Percentiles rank a stretch among this genome's conserved stretches.
These are phyloP conservation scores for Boletus bicolor DNA, from an alignment of 768 basidiomycete genomes.

Conservation along the genomic window DNA sequence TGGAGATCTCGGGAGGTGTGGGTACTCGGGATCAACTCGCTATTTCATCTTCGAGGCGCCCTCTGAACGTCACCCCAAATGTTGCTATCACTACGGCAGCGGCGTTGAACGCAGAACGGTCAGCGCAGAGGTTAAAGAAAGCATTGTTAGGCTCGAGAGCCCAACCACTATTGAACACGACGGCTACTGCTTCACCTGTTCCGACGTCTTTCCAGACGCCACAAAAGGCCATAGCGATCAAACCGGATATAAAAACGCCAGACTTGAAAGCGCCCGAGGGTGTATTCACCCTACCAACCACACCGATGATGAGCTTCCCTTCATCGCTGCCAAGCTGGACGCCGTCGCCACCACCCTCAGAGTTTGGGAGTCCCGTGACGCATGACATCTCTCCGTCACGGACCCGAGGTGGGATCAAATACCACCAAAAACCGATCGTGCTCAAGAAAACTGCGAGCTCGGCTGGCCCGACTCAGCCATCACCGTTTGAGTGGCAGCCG, in stretches of 20 bases:
- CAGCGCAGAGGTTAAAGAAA: slow-evolving; percentile 65
- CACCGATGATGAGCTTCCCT: slow-evolving; percentile 27
- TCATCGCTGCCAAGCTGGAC: slow-evolving; percentile 22
- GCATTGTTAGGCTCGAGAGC: slow-evolving; percentile 59
- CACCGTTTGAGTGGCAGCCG: slow-evolving; percentile 23
- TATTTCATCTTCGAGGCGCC: slow-evolving; percentile 37
- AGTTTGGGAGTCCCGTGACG: slow-evolving; percentile 11
- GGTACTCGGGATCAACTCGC: slow-evolving; percentile 41
- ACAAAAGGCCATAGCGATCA: slow-evolving; percentile 21
- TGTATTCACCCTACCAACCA: slow-evolving; percentile 12
- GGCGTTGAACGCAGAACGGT: slow-evolving; percentile 76
- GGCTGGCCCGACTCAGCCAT: background rate
- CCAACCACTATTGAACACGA: slow-evolving; percentile 65
- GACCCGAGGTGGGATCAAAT: slow-evolving; percentile 24
- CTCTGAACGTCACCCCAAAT: slow-evolving; percentile 52
- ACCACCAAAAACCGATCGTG: slow-evolving; percentile 35
- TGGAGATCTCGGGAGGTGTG: slow-evolving; percentile 38
- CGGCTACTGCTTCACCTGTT: slow-evolving; percentile 31
- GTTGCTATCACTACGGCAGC: slow-evolving; percentile 75
- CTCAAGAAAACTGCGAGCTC: slow-evolving; percentile 27
- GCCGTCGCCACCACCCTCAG: slow-evolving; percentile 17
- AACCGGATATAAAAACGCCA: background rate
- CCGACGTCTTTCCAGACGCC: slow-evolving; percentile 30
- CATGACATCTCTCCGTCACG: slow-evolving; percentile 24
- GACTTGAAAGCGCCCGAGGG: slow-evolving; percentile 1